phyloP scores from a whole-genome alignment of 192 early-diverging fungal species.

The Dimargaris verticillata region DNA sequence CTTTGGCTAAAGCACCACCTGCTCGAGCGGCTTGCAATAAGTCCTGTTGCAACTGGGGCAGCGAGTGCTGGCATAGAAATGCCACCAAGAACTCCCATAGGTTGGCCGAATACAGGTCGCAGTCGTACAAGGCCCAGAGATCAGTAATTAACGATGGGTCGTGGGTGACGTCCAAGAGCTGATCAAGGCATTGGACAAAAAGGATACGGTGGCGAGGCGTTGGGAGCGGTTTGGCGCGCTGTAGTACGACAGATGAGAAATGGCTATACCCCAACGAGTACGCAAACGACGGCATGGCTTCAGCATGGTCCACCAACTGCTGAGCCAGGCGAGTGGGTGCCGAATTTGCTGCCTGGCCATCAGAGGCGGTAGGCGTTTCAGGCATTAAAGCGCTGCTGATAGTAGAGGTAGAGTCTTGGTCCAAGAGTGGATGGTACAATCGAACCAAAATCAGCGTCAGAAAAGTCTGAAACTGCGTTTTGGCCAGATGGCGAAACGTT shows the following conservation, averaged over 20 bases:
- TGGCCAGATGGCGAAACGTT: constrained; percentile 20
- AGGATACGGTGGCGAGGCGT: constrained; percentile 7
- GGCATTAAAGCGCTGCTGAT: background rate
- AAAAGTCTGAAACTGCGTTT: constrained; percentile 28
- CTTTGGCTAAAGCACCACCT: too few relatives aligned
- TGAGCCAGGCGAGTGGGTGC: background rate
- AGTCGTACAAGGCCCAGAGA: constrained; percentile 91
- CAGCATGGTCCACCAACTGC: background rate
- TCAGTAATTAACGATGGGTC: constrained; percentile 65
- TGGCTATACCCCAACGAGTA: background rate
- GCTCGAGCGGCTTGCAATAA: background rate
- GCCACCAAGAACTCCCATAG: constrained; percentile 54
- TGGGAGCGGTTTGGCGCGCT: background rate
- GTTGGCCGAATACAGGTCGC: constrained; percentile 62
- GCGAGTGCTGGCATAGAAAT: constrained; percentile 21
- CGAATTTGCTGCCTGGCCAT: too few relatives aligned
- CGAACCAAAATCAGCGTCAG: constrained; percentile 9
- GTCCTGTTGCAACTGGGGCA: constrained; percentile 13
- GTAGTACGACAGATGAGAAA: background rate
- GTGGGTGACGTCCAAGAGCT: constrained; percentile 52
- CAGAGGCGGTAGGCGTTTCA: background rate
- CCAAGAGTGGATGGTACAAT: background rate
- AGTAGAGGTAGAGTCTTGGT: background rate
- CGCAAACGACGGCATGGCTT: background rate
- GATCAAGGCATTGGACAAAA: constrained; percentile 31